A percentile compares a stretch with the other conserved stretches of the same genome.
Conservation (phyloP, 1,284 basidiomycete species). For the Malassezia restricta region DNA sequence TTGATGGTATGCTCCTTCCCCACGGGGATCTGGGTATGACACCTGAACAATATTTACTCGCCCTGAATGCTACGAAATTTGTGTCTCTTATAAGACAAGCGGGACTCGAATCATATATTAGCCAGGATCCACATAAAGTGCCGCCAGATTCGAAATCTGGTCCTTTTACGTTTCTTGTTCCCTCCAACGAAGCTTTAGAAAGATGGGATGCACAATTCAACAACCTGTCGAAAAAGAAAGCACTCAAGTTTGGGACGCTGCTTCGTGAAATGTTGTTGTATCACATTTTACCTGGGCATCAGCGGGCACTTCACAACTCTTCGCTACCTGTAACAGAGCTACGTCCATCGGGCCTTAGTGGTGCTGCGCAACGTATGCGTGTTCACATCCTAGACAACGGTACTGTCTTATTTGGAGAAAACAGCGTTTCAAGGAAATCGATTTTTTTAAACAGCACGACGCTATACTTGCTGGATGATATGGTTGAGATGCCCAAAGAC, state of each 20-base stretch:
- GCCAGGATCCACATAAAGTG: conserved; percentile 20
- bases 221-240: neutral
- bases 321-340: conserved; percentile 36
- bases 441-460: conserved; percentile 61
- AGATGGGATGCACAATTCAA: conserved; percentile 10
- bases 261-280: conserved; percentile 30
- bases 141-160: conserved; percentile 22
- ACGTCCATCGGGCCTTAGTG: neutral
- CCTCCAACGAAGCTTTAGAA: conserved; percentile 67
- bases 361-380: conserved; percentile 42
- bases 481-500: conserved; percentile 69
- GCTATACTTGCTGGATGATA: conserved; percentile 78
- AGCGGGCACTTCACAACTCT: conserved; percentile 19
- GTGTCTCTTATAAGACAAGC: conserved; percentile 70
- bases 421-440: conserved; percentile 64
- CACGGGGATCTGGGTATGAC: conserved; percentile 65
- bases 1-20: conserved; percentile 71
- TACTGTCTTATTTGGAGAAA: conserved; percentile 67
- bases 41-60: conserved; percentile 80
- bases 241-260: neutral
- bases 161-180: conserved; percentile 56
- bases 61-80: conserved; percentile 79
- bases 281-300: conserved; percentile 32
- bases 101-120: conserved; percentile 50
- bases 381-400: conserved; percentile 28